Percentiles rank a stretch among this genome's conserved stretches.
These are phyloP conservation scores for Cytospora leucostoma DNA, from an alignment of 2,329 filamentous ascomycete genomes.

Conservation along the genomic window DNA sequence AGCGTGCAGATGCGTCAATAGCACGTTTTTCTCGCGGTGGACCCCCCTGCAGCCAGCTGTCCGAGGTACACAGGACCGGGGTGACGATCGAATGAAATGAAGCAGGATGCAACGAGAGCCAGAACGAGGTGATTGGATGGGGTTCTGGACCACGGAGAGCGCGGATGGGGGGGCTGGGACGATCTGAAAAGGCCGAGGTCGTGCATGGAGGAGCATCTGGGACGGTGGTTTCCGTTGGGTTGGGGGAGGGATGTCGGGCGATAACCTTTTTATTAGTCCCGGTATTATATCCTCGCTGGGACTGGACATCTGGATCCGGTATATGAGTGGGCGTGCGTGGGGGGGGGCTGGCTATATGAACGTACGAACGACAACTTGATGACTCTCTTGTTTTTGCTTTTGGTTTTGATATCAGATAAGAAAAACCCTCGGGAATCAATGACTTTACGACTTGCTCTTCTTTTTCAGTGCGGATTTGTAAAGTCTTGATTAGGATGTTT, in stretches of 20 bases:
- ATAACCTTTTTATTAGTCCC: not conserved
- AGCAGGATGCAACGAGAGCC: not conserved
- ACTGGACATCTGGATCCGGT: not conserved
- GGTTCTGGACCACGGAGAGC: not conserved
- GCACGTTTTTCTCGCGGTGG: not conserved
- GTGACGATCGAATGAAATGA: not conserved
- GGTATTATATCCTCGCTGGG: not conserved
- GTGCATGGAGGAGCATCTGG: not conserved
- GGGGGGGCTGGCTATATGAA: not conserved
- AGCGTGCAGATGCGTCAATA: slow-evolving; percentile 1
- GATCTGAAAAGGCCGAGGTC: not conserved
- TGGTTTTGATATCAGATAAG: slow-evolving; percentile 13
- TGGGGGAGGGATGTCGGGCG: not conserved
- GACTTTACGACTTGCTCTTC: slow-evolving; percentile 2
- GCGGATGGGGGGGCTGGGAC: not conserved
- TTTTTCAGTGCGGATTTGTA: not conserved
- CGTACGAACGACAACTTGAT: slow-evolving; percentile 17
- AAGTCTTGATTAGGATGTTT: not conserved
- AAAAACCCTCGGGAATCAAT: slow-evolving; percentile 11
- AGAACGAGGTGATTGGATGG: not conserved
- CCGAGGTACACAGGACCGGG: not conserved
- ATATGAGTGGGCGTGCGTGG: not conserved
- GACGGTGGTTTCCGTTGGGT: not conserved
- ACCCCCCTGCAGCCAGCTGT: not conserved
- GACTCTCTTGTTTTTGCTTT: not conserved